Percentiles rank a stretch among this genome's conserved stretches.
These are phyloP conservation scores for Ananas comosus DNA, from an alignment of 176 grass and related monocot genomes.

Conservation along the genomic window DNA sequence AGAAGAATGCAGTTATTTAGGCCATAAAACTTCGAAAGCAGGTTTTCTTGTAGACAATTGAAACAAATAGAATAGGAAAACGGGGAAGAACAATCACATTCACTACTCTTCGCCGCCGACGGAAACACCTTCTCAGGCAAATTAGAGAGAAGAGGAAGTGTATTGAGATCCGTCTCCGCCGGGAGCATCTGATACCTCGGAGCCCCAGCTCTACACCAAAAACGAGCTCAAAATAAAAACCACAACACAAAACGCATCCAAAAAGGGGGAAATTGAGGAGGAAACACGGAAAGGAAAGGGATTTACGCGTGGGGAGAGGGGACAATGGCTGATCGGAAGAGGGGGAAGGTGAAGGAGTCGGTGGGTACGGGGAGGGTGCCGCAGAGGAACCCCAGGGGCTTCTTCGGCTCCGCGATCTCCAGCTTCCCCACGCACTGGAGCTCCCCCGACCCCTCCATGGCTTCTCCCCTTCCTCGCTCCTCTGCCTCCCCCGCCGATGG, in stretches of 20 bases:
- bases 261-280: not conserved
- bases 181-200: slow-evolving; percentile 98
- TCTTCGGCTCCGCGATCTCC: slow-evolving; percentile 58
- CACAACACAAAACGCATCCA: not conserved
- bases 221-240: slow-evolving; percentile 8
- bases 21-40: not conserved
- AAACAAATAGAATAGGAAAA: slow-evolving; percentile 5
- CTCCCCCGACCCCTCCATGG: slow-evolving; percentile 63
- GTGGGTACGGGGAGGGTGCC: slow-evolving; percentile 90
- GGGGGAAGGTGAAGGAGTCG: slow-evolving; percentile 55
- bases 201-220: slow-evolving; percentile 57
- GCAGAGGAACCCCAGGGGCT: slow-evolving; percentile 72
- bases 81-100: slow-evolving; percentile 39
- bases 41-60: not conserved
- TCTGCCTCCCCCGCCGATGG: not conserved
- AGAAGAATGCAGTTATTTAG: not conserved
- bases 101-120: slow-evolving; percentile 43
- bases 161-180: slow-evolving; percentile 88
- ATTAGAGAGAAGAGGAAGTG: slow-evolving; percentile 56
- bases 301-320: slow-evolving; percentile 56
- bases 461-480: not conserved
- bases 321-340: slow-evolving; percentile 55
- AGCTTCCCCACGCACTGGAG: slow-evolving; percentile 85
- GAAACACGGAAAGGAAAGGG: not conserved
- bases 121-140: slow-evolving; percentile 64